phyloP scores from a whole-genome alignment of 1,139 yeast species.

The Entelexis sorbosivorans region DNA sequence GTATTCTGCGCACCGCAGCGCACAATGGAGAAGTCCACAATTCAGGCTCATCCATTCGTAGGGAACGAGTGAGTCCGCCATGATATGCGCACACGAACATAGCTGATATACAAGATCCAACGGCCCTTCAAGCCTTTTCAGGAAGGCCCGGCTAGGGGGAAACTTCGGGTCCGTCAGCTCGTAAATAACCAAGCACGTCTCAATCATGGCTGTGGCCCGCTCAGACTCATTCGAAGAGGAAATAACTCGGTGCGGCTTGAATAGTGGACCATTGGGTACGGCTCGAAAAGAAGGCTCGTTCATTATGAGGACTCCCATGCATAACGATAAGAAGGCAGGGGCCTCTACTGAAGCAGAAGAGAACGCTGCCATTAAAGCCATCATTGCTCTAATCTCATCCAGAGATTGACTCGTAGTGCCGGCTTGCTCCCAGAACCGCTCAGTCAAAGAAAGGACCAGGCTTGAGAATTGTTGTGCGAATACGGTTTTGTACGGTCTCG shows the following conservation, averaged over 20 bases:
- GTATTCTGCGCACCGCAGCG: background rate
- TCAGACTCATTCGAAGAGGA: background rate
- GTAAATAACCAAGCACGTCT: background rate
- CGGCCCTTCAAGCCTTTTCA: background rate
- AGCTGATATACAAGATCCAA: background rate
- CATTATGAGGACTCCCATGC: background rate
- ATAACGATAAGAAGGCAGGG: background rate
- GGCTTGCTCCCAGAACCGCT: background rate
- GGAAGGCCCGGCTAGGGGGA: background rate
- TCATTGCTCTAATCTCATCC: background rate
- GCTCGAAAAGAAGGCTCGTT: background rate
- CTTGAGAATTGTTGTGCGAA: background rate
- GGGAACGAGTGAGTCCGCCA: background rate
- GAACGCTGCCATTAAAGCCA: background rate
- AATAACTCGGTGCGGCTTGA: background rate
- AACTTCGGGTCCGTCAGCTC: background rate
- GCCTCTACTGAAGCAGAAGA: background rate
- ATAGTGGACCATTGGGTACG: background rate
- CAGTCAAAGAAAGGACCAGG: background rate
- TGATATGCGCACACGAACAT: background rate
- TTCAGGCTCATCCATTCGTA: constrained; percentile 1
- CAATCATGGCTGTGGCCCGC: background rate
- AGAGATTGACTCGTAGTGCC: background rate
- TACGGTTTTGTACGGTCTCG: background rate
- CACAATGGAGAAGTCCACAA: background rate